phyloP scores from a whole-genome alignment of 2,329 filamentous ascomycete species.

The Chaetomium olivaceum region DNA sequence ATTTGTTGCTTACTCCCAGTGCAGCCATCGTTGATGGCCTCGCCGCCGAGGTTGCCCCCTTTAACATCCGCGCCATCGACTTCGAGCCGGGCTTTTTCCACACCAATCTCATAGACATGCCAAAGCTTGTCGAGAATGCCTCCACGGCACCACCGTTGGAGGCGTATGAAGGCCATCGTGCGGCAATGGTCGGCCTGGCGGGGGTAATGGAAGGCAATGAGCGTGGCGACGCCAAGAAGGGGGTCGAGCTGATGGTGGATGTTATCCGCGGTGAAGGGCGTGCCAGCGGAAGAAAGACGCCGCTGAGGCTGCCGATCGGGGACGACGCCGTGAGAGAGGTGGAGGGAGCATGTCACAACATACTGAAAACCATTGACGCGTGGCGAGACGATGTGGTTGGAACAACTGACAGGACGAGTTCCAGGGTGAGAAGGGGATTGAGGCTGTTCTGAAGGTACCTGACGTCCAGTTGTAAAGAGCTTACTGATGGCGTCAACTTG shows the following conservation, averaged over 20 bases:
- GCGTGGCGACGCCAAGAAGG: slow-evolving; percentile 10
- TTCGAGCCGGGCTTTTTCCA: slow-evolving; percentile 27
- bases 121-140: slow-evolving; percentile 7
- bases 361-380: slow-evolving; percentile 8
- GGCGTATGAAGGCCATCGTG: slow-evolving; percentile 5
- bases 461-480: background rate
- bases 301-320: slow-evolving; percentile 8
- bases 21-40: slow-evolving; percentile 26
- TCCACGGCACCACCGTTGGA: slow-evolving; percentile 1
- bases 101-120: slow-evolving; percentile 1
- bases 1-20: background rate
- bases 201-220: background rate
- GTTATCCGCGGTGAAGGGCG: slow-evolving; percentile 10
- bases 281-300: background rate
- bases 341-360: slow-evolving; percentile 6
- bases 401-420: slow-evolving; percentile 12
- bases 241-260: slow-evolving; percentile 18
- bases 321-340: slow-evolving; percentile 9
- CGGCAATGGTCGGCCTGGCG: background rate
- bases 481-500: background rate
- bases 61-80: slow-evolving; percentile 25
- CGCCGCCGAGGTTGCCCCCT: slow-evolving; percentile 20
- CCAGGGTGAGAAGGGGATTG: background rate
- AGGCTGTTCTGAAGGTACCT: slow-evolving; percentile 1
- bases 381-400: slow-evolving; percentile 8